These are phyloP conservation scores for Naganishia vishniacii DNA, from an alignment of 768 basidiomycete species.

Conservation along the genomic window DNA sequence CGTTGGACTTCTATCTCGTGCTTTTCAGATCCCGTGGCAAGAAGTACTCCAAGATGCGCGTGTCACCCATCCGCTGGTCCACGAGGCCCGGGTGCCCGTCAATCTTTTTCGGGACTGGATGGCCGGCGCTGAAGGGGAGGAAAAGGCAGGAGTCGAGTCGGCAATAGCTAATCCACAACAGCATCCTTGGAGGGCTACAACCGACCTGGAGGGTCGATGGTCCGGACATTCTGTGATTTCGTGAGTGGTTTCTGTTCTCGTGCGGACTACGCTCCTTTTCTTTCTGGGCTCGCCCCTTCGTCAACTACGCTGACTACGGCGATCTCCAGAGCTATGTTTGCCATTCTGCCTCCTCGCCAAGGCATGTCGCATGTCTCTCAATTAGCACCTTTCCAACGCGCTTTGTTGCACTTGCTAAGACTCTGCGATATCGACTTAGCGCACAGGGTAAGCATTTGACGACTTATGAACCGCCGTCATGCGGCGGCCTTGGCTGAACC, in stretches of 20 bases:
- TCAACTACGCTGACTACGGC: too few species aligned
- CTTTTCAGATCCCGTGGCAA: not conserved
- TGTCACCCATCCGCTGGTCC: not conserved
- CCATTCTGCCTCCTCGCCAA: not conserved
- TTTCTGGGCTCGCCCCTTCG: too few species aligned
- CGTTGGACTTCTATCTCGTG: not conserved
- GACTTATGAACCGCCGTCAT: too few species aligned
- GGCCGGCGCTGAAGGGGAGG: not conserved
- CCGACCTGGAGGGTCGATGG: not conserved
- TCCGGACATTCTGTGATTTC: not conserved
- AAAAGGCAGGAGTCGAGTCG: not conserved
- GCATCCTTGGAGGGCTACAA: not conserved
- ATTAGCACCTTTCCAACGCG: slow-evolving; percentile 6
- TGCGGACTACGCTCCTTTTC: too few species aligned
- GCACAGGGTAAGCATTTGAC: not conserved
- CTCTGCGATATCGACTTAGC: not conserved
- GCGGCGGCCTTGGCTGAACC: too few species aligned
- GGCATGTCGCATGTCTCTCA: not conserved
- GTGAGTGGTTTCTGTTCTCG: not conserved
- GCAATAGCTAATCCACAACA: not conserved
- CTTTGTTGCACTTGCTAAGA: not conserved
- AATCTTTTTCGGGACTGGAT: slow-evolving; percentile 21
- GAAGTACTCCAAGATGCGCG: slow-evolving; percentile 4
- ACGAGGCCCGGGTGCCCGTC: slow-evolving; percentile 5
- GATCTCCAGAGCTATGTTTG: not conserved